Conservation (phyloP, 2,329 filamentous ascomycete genomes). For the Ceratocystis lukuohia region DNA sequence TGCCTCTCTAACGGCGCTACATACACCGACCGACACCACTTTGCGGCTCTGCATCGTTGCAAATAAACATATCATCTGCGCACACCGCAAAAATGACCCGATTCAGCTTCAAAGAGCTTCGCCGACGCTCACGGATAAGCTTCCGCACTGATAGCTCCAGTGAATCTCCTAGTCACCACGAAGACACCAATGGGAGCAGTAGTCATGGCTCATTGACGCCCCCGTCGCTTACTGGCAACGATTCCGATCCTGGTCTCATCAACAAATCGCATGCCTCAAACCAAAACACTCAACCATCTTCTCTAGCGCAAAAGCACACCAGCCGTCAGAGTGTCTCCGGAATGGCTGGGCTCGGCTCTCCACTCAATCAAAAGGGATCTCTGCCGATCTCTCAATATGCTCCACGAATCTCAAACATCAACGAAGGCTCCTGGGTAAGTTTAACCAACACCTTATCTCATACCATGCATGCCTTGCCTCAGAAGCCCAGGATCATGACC, state of each 20-base stretch:
- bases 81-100: constrained; percentile 10
- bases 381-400: constrained; percentile 64
- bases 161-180: constrained; percentile 41
- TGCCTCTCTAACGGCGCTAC: background rate
- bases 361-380: constrained; percentile 41
- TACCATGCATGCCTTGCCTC: constrained; percentile 10
- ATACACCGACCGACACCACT: background rate
- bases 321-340: constrained; percentile 48
- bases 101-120: constrained; percentile 49
- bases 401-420: constrained; percentile 63
- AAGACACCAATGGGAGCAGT: constrained; percentile 46
- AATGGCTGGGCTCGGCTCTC: constrained; percentile 44
- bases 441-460: constrained; percentile 4
- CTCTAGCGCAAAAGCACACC: constrained; percentile 2
- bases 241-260: constrained; percentile 47
- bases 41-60: background rate
- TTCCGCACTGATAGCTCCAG: constrained; percentile 52
- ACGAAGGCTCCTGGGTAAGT: constrained; percentile 74
- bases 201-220: constrained; percentile 52
- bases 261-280: constrained; percentile 5
- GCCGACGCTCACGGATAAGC: constrained; percentile 62
- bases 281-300: background rate
- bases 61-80: background rate
- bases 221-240: constrained; percentile 50
- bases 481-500: background rate